Base-by-base conservation (phyloP, 768 basidiomycete genomes). In the Mycena belliarum region DNA sequence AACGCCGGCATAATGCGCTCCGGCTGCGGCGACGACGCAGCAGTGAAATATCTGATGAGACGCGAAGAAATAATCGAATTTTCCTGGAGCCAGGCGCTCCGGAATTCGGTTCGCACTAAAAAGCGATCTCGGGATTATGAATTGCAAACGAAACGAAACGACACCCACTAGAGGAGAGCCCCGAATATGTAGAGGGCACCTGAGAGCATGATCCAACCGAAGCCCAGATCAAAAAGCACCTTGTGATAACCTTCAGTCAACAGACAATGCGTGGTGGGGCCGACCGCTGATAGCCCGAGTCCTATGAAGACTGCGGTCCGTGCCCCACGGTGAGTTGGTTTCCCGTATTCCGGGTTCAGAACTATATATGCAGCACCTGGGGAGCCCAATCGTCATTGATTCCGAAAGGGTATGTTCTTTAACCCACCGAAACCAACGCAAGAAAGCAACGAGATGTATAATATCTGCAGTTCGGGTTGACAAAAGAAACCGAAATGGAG, bases 41-140 rank as follows among this genome's bases (percentile, higher is more conserved):
- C 86, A 70, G 68, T 95, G 95, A 72, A 97, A 95, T 65, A 96
- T 89, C 72, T 95, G 91, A 75, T 96, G 94, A 20, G 89, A 93
- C 0, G 89, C 82, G 53, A 86, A 80, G 65, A 91, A 81, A 66
- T 82, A 80, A 73, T 95, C 93, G 72, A 94, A 94, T 61, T 72
- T 82, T 35, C 93, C 92, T 6, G 91, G 91, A 8, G 78, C 74
- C 59, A 86, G 73, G 37, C 84, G 78, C 66, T 95, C 93, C 42
- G 93, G 93, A 53, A 93, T 80, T 48, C 92, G 83, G 68, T 88
- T 87, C 46, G 92, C 92, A 73, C 93, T 95, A 71, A 60, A 67
- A 57, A 57, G 51, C 62, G 60, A 68, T 61, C 61, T 55, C 50
- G 38, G 44, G 48, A 49, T 29, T 47, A 42, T 25, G 46, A 25